These are phyloP conservation scores for Aristolochia californica DNA, from an alignment of 164 flowering plant species.

Conservation along the genomic window DNA sequence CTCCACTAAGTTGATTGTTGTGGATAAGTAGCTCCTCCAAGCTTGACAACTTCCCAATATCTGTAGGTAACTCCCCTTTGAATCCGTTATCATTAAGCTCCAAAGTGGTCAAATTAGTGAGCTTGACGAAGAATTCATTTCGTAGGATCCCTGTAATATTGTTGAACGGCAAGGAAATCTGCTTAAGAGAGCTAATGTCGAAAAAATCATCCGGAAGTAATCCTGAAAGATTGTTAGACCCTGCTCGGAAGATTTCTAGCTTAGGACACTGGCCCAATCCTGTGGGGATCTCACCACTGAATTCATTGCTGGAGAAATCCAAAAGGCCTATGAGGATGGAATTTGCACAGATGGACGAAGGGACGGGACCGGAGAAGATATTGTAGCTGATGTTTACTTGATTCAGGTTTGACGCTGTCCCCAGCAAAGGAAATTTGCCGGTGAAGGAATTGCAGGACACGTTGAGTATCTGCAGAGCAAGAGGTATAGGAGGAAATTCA, in stretches of 20 bases:
- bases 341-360: constrained; percentile 29
- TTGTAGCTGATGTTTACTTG: constrained; percentile 62
- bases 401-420: constrained; percentile 26
- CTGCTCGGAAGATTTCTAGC: constrained; percentile 31
- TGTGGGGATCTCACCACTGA: constrained; percentile 35
- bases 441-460: constrained; percentile 53
- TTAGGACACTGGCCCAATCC: constrained; percentile 40
- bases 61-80: constrained; percentile 49
- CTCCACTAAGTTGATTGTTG: constrained; percentile 55
- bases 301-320: constrained; percentile 52
- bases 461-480: constrained; percentile 39
- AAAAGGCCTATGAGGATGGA: constrained; percentile 33
- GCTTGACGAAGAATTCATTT: constrained; percentile 47
- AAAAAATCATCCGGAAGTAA: constrained; percentile 45
- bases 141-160: constrained; percentile 45
- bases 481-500: constrained; percentile 24
- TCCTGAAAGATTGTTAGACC: constrained; percentile 52
- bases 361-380: constrained; percentile 40
- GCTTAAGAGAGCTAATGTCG: constrained; percentile 40
- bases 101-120: constrained; percentile 38
- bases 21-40: constrained; percentile 47
- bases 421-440: constrained; percentile 31
- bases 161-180: constrained; percentile 44
- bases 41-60: constrained; percentile 36
- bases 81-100: constrained; percentile 39